phyloP scores from a whole-genome alignment of 2,329 filamentous ascomycete species.

The Diaporthe longicolla region DNA sequence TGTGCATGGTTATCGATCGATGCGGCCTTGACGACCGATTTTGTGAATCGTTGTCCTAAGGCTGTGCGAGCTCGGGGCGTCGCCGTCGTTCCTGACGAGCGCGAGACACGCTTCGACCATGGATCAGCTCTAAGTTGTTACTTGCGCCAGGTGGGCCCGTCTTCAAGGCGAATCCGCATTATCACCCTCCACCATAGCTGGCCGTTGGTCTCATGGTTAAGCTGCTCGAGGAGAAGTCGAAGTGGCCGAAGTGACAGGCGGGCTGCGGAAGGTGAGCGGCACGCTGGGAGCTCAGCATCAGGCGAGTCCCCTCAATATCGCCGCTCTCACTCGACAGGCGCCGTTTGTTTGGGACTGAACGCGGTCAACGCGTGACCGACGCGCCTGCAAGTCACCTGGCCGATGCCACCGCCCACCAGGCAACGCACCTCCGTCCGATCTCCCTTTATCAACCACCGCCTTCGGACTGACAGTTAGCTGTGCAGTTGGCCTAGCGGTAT shows the following conservation, averaged over 20 bases:
- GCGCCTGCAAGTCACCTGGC: background rate
- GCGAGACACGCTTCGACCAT: background rate
- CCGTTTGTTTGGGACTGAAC: background rate
- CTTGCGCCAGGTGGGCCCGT: too few relatives aligned
- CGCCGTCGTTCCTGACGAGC: too few relatives aligned
- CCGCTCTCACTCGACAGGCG: rapidly evolving
- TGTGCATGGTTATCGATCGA: background rate
- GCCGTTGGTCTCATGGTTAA: too few relatives aligned
- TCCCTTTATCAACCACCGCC: background rate
- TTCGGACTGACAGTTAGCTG: background rate
- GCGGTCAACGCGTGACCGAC: background rate
- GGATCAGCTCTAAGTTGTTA: too few relatives aligned
- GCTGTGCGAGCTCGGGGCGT: background rate
- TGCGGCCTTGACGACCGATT: background rate
- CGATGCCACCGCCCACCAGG: background rate
- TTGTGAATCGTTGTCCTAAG: background rate
- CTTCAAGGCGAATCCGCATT: background rate
- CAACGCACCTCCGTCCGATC: background rate
- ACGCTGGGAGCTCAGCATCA: too few relatives aligned
- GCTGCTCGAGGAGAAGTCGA: background rate
- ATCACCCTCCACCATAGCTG: background rate
- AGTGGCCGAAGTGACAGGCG: background rate
- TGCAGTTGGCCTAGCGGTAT: background rate
- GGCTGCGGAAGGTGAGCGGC: background rate
- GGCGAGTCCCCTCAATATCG: rapidly evolving